phyloP scores from a whole-genome alignment of 805 yeast genomes.

The Wickerhamomyces bovis region DNA sequence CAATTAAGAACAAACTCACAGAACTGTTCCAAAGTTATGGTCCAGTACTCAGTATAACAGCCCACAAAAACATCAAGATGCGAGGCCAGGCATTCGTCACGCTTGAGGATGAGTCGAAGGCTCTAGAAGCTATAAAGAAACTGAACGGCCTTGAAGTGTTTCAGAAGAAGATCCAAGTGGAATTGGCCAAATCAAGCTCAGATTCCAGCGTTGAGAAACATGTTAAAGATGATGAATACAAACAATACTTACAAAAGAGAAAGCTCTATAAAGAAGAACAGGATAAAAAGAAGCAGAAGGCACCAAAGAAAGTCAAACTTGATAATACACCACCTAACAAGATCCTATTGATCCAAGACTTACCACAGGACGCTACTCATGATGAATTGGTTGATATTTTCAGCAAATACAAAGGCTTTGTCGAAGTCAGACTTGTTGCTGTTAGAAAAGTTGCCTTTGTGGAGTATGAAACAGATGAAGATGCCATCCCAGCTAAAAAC shows the following conservation, averaged over 20 bases:
- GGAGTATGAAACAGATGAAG: conserved; percentile 56
- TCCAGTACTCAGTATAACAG: conserved; percentile 42
- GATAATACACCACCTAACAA: conserved; percentile 57
- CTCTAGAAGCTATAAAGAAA: conserved; percentile 27
- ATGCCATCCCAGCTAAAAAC: conserved; percentile 40
- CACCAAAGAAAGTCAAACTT: conserved; percentile 16
- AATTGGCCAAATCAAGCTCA: conserved; percentile 25
- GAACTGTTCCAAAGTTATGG: conserved; percentile 41
- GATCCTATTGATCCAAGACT: conserved; percentile 57
- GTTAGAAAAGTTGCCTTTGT: conserved; percentile 72
- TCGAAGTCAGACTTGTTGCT: conserved; percentile 59
- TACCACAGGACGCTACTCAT: conserved; percentile 40
- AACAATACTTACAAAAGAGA: conserved; percentile 15
- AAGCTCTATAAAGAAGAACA: conserved; percentile 13
- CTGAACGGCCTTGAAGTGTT: conserved; percentile 18
- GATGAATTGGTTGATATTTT: conserved; percentile 42
- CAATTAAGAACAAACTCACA: conserved; percentile 39
- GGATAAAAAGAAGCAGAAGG: conserved; percentile 13
- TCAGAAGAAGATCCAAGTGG: conserved; percentile 16
- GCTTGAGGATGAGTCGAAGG: conserved; percentile 35
- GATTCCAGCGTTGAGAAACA: conserved; percentile 13
- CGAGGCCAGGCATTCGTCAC: conserved; percentile 83
- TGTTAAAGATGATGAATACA: conserved; percentile 10
- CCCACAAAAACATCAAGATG: conserved; percentile 56
- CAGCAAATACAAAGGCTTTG: conserved; percentile 49